Evolutionary conservation across 192 early-diverging fungal genomes (phyloP), one percentile per base, ranked within the genome.

Genomic region (Coemansia sp.): DNA sequence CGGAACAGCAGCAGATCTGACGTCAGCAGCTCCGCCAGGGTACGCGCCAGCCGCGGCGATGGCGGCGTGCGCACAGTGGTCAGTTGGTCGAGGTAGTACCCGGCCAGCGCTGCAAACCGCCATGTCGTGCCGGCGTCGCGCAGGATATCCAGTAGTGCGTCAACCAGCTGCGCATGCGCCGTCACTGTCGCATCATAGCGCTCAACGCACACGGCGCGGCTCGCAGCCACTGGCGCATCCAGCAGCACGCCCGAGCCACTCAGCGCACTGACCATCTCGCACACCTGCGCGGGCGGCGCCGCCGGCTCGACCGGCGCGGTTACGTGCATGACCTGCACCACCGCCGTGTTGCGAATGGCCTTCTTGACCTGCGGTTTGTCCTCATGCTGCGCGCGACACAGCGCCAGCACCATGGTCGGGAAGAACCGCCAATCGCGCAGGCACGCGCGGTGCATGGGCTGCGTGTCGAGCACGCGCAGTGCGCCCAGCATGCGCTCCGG

Each of bases 51-150:
- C 0, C 72, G 76, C 2, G 70, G 55, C 8, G 82, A 79, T 5
- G 83, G 73, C 5, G 85, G 71, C 29, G 61, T 70, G 21, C 91
- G 81, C 1, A 83, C 72, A 12, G 85, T 71, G 50, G 87, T 68
- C 15, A 85, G 67, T 19, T 88, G 60, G 42, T 94, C 90, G 6
- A 97, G 64, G 39, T 92, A 88, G 45, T 84, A 90, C 40, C 87
- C 80, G 5, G 87, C 79, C 82, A 94, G 90, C 2, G 83, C 79
- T 1, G 82, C 79, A 73, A 90, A 91, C 10, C 90, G 82, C 91
- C 93, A 91, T 26, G 92, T 92, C 0, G 90, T 64, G 8, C 75
- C 76, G 2, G 79, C 68, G 35, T 82, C 75, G 32, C 82, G 72
- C 20, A 87, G 56, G 29, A 90, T 60, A 12, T 72, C 79, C 12